Evolutionary conservation across 768 basidiomycete genomes (phyloP).

Genomic region (Tulasnella sp.): DNA sequence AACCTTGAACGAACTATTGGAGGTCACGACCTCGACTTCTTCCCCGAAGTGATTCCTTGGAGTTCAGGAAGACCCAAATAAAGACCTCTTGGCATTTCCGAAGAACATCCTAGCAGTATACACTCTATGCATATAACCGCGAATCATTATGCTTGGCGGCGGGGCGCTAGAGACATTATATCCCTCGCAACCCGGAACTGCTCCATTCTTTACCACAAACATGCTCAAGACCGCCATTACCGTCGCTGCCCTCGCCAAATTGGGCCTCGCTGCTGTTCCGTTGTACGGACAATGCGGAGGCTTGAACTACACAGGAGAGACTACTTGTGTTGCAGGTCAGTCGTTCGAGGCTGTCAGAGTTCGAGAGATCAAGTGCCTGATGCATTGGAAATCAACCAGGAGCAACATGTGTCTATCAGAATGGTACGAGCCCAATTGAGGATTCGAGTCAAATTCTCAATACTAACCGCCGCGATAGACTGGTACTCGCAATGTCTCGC

Average conservation of each 20-base stretch:
- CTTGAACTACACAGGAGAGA: neutral
- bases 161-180: neutral
- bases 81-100: neutral
- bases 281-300: constrained; percentile 26
- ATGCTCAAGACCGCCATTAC: constrained; percentile 28
- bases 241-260: constrained; percentile 12
- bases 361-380: neutral
- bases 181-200: neutral
- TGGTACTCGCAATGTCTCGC: constrained; percentile 24
- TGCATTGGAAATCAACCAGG: neutral
- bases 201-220: neutral
- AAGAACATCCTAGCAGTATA: neutral
- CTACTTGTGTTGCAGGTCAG: constrained; percentile 10
- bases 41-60: neutral
- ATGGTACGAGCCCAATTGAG: neutral
- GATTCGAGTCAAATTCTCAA: neutral
- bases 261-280: constrained; percentile 5
- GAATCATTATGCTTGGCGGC: neutral
- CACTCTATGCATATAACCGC: neutral
- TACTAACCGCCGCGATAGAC: neutral
- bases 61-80: neutral
- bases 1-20: neutral
- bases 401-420: constrained; percentile 1
- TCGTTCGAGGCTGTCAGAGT: neutral
- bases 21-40: neutral